phyloP scores from a whole-genome alignment of 1,139 yeast species.

The Diutina neorugosa region DNA sequence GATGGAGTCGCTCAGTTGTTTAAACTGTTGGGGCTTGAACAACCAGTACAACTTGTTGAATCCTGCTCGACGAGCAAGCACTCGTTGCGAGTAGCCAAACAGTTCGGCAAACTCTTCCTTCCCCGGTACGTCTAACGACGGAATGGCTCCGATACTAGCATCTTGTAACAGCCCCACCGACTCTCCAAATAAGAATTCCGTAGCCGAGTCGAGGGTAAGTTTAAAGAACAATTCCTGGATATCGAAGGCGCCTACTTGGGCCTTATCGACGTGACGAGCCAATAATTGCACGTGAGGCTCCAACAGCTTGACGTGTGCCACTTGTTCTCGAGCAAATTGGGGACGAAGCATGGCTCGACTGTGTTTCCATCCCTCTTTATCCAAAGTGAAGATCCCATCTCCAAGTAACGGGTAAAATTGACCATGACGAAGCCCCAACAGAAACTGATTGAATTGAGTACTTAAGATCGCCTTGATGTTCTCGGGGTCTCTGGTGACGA shows the following conservation, averaged over 20 bases:
- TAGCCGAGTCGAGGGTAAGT: conserved; percentile 10
- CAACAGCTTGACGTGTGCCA: conserved; percentile 34
- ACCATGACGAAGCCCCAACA: conserved; percentile 37
- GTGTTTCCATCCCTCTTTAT: conserved; percentile 46
- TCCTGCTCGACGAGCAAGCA: conserved; percentile 6
- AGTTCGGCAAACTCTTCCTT: conserved; percentile 7
- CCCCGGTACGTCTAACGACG: not conserved
- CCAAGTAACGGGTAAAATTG: conserved; percentile 36
- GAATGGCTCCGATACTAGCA: not conserved
- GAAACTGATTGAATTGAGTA: conserved; percentile 19
- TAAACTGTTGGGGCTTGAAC: conserved; percentile 6
- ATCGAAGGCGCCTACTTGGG: conserved; percentile 13
- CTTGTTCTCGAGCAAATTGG: conserved; percentile 44
- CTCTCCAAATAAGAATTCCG: conserved; percentile 10
- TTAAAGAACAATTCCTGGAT: conserved; percentile 18
- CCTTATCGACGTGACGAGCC: conserved; percentile 18
- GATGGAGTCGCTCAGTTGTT: conserved; percentile 15
- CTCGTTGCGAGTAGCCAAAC: conserved; percentile 8
- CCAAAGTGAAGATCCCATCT: conserved; percentile 46
- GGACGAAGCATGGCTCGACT: conserved; percentile 48
- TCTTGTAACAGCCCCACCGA: conserved; percentile 8
- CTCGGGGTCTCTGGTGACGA: conserved; percentile 25
- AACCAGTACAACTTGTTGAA: conserved; percentile 8
- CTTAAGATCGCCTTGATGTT: conserved; percentile 19
- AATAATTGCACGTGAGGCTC: conserved; percentile 35